Base-by-base conservation (phyloP, 2,329 filamentous ascomycete species). In the Stenocarpella maydis region DNA sequence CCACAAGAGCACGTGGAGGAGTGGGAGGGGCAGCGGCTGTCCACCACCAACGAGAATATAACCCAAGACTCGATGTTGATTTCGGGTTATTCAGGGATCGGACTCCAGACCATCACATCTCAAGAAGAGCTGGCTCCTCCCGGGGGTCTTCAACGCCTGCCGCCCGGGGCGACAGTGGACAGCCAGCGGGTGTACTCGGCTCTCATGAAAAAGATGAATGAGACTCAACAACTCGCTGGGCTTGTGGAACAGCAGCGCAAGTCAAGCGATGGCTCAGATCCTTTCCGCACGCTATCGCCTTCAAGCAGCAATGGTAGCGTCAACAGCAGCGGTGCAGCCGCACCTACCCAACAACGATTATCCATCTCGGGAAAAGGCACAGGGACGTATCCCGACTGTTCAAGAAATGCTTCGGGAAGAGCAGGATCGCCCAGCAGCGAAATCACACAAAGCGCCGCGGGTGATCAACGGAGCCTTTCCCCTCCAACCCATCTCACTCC, bases 141-240 rank as follows among this genome's bases (percentile, higher is more conserved):
- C 14, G 34, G 19, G 4, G 47, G 6, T 41, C 49, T 55, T 12
- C 63, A 63, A 61, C 61, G 58, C 28, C 39, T 69, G 63, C 71
- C 71, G 74, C 43, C 74, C 68, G 72, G 74, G 47, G 75, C 74
- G 65, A 74, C 80, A 0, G 80, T 88, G 28, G 84, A 90, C 68
- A 89, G 87, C 69, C 83, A 88, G 47, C 83, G 86, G 43, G 83
- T 92, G 3, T 91, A 90, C 74, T 88, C 87, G 7, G 90, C 89
- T 1, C 79, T 92, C n/a, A 87, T 91, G 79, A 86, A 86, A 71
- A 82, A 83, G 41, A 77, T 88, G 50, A 77, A 82, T 12, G 81
- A 84, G 14, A 81, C 80, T 2, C 80, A 79, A 28, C 73, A 76
- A 4, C 61, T 72, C n/a, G 72, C 71, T 0, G 58, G 74, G 17